Evolutionary conservation across 2,329 filamentous ascomycete species (phyloP).

Genomic region (Penicillium paneum): DNA sequence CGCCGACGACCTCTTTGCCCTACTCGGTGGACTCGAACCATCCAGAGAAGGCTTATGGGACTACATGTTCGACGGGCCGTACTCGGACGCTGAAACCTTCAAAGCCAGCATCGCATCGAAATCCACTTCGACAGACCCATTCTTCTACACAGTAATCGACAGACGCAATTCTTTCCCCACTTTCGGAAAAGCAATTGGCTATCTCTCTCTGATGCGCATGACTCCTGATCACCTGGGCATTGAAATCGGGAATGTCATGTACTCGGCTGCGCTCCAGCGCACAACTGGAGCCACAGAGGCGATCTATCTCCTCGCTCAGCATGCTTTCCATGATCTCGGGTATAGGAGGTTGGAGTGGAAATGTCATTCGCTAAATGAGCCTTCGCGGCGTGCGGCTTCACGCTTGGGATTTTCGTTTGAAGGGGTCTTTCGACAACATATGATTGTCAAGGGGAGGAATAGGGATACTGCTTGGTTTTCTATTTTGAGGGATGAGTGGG

Average conservation of each 20-base stretch:
- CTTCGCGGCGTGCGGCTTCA: slow-evolving; percentile 54
- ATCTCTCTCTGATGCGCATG: slow-evolving; percentile 47
- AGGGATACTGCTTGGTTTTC: slow-evolving; percentile 62
- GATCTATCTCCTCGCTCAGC: slow-evolving; percentile 54
- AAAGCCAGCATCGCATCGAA: slow-evolving; percentile 22
- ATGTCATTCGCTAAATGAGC: slow-evolving; percentile 55
- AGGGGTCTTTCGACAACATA: slow-evolving; percentile 60
- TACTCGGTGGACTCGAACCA: slow-evolving; percentile 25
- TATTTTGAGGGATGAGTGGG: slow-evolving; percentile 60
- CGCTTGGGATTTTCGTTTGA: slow-evolving; percentile 60
- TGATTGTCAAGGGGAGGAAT: slow-evolving; percentile 56
- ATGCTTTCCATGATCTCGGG: slow-evolving; percentile 54
- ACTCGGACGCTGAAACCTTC: slow-evolving; percentile 30
- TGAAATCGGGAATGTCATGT: slow-evolving; percentile 58
- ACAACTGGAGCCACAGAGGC: slow-evolving; percentile 58
- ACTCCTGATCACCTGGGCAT: slow-evolving; percentile 49
- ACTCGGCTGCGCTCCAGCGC: slow-evolving; percentile 50
- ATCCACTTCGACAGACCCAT: slow-evolving; percentile 33
- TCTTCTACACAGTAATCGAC: slow-evolving; percentile 49
- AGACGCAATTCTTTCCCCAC: slow-evolving; percentile 21
- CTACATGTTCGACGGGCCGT: slow-evolving; percentile 43
- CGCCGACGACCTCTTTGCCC: slow-evolving; percentile 30
- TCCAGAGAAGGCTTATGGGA: slow-evolving; percentile 36
- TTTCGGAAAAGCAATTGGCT: slow-evolving; percentile 41
- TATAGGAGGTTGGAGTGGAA: slow-evolving; percentile 64